These are phyloP conservation scores for Mikania micrantha DNA, from an alignment of 129 eudicot species.

Conservation along the genomic window DNA sequence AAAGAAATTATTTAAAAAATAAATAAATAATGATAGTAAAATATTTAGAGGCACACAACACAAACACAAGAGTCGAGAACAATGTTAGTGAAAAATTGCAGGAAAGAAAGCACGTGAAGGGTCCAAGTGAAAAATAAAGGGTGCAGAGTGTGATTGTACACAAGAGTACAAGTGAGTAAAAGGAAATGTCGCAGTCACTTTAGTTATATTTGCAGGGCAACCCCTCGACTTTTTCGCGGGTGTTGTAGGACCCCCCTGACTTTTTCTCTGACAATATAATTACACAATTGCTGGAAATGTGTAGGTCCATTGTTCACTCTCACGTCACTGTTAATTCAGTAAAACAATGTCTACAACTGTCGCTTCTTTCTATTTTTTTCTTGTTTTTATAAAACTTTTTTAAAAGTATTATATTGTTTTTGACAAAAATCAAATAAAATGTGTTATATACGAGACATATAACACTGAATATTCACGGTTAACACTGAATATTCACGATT, in stretches of 20 bases:
- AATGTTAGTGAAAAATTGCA: too few species aligned
- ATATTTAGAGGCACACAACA: too few species aligned
- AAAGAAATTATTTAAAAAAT: too few species aligned
- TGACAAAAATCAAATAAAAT: too few species aligned
- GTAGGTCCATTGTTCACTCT: conserved; percentile 6
- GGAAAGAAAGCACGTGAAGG: background rate
- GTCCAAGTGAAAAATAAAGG: conserved; percentile 8
- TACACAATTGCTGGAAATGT: background rate
- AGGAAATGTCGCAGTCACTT: conserved; percentile 29
- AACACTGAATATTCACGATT: too few species aligned
- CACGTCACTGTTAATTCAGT: conserved; percentile 5
- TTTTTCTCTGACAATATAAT: background rate
- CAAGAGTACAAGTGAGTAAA: conserved; percentile 22
- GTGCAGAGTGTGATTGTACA: conserved; percentile 4
- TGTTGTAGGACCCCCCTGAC: conserved; percentile 9
- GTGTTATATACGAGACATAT: too few species aligned
- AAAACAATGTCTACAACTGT: background rate
- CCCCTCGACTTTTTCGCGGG: conserved; percentile 29
- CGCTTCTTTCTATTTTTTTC: background rate
- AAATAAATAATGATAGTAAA: too few species aligned
- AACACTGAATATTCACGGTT: too few species aligned
- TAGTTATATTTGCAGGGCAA: conserved; percentile 21
- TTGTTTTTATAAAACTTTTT: background rate
- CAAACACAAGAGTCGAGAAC: too few species aligned
- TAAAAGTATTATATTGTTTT: too few species aligned